Base-by-base conservation (phyloP, 192 early-diverging fungal species). In the Coemansia sp. region DNA sequence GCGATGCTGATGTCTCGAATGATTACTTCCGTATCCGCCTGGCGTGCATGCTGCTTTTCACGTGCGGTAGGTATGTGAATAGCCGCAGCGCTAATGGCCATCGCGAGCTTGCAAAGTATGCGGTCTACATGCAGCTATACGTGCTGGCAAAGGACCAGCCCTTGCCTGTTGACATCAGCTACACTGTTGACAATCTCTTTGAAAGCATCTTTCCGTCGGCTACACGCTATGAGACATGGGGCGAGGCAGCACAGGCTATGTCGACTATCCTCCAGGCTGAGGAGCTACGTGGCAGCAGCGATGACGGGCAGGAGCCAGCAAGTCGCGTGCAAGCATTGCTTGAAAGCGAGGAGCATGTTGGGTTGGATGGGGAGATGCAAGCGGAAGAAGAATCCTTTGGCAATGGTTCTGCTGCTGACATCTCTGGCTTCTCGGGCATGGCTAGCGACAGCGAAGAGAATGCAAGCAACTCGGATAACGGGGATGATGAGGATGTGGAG, bases 1-100 rank as follows among this genome's bases (percentile, higher is more conserved):
- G 85, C 59, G 85, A 86, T 15, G 72, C 92, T 6, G 98, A 99
- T 70, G 84, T 89, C 6, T 86, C 91, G 13, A 74, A 88, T 57
- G 97, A 98, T 74, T 97, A 91, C 74, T 99, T 99, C 87, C 89
- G 98, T 26, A 86, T 95, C 16, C 89, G 96, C 11, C 83, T 99
- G 7, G 85, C 86, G 53, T 94, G 93, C 84, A 90, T 91, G 3
- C 67, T 99, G 26, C 83, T 99, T 5, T 92, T 94, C 61, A 90
- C 93, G 0, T 96, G 95, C 62, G 94, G 98, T 6, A 84, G 84
- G 68, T 93, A 89, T 10, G 41, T 76, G n/a, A 39, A 32, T 67
- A 94, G 95, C 76, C 87, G 89, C 62, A 73, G 88, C 49, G 89
- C 92, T 6, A 81, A 60, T 15, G 64, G 71, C 32, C 18, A 42